phyloP scores from a whole-genome alignment of 164 flowering plant genomes.

The Stephania yunnanensis region DNA sequence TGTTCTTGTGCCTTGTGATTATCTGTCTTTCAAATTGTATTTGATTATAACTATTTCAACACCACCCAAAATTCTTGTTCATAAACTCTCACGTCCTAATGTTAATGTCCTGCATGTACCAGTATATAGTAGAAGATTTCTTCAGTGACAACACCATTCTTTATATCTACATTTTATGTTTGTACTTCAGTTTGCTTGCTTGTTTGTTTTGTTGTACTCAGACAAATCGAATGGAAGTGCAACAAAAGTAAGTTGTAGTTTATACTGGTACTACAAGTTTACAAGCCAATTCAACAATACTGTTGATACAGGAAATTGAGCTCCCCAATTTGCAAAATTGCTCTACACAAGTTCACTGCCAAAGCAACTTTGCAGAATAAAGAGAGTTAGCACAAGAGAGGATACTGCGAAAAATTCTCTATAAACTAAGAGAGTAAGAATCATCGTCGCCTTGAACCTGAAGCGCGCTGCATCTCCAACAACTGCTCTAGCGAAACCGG shows the following conservation, averaged over 20 bases:
- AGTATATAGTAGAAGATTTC: background rate
- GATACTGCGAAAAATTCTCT: background rate
- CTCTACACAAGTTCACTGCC: background rate
- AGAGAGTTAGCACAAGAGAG: background rate
- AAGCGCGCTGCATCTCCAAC: slow-evolving; percentile 51
- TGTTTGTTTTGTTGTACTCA: too few species aligned
- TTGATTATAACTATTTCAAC: background rate
- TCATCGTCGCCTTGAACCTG: slow-evolving; percentile 32
- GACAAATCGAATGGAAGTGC: too few species aligned
- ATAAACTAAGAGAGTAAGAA: background rate
- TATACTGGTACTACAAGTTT: background rate
- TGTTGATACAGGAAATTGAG: background rate
- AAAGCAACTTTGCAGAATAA: background rate
- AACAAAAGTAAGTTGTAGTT: too few species aligned
- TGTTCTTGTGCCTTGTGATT: background rate
- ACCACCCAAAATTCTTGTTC: background rate
- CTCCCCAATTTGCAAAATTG: background rate
- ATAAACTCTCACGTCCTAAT: background rate
- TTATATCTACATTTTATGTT: background rate
- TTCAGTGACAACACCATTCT: background rate
- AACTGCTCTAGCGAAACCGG: slow-evolving; percentile 60
- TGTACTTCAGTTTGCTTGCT: too few species aligned
- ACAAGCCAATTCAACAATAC: background rate
- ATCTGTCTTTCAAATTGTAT: background rate
- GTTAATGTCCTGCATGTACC: background rate